Base-by-base conservation (phyloP, 2,329 filamentous ascomycete species). In the Diaporthe australafricana region DNA sequence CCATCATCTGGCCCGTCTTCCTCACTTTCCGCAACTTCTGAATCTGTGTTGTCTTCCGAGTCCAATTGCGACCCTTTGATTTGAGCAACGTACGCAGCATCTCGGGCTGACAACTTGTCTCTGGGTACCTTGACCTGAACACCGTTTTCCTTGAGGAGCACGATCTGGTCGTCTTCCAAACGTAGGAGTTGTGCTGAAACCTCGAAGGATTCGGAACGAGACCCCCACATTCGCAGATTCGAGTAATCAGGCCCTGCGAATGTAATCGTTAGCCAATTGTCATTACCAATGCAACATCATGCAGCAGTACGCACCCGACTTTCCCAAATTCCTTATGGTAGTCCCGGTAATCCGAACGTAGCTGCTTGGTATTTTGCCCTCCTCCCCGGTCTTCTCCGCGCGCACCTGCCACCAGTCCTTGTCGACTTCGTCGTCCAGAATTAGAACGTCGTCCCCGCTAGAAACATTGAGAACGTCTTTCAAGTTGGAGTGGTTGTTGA, bases 1-100 rank as follows among this genome's bases (percentile, higher is more conserved):
- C 80, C 79, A 8, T 86, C 82, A 77, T 84, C 84, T 48, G 78
- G 62, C 7, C 2, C n/a, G 5, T 2, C 2, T 17, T 53, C n/a
- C 7, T 53, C 16, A 32, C 12, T 22, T 20, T 20, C n/a, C 22
- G 0, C 12, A 3, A 1, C 30, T 12, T 20, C 27, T n/a, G 50
- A 53, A 12, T 5, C 14, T 32, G 14, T 53, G 1, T 53, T 2
- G 1, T n/a, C 50, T 3, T 53, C 27, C 16, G 25, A 32, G 16
- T 32, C 50, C 14, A 20, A 11, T 5, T 32, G 0, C 11, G 27
- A 30, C 6, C 27, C 25, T 9, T 4, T 11, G 7, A 32, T 53
- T 14, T 20, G 17, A 2, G 30, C 50, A 17, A 53, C 3, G 17
- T 30, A 53, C 30, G 25, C 25, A 32, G 30, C 16, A 12, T 53